phyloP scores from a whole-genome alignment of 306 rosid genomes.

The Abrus precatorius region DNA sequence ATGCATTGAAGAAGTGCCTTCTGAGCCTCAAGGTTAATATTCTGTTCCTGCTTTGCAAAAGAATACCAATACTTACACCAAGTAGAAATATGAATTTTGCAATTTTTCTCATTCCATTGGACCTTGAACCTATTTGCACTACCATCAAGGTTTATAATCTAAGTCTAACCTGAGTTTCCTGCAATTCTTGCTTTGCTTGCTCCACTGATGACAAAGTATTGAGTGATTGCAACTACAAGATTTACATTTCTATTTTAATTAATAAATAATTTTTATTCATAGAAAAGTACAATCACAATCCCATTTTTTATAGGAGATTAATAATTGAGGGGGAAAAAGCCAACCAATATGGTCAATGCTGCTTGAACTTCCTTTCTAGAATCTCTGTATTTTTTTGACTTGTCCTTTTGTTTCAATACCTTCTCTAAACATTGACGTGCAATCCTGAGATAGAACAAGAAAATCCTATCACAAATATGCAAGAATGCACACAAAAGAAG shows the following conservation, averaged over 20 bases:
- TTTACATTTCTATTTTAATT: slow-evolving; percentile 33
- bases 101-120: slow-evolving; percentile 16
- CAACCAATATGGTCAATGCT: slow-evolving; percentile 75
- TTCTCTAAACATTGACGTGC: slow-evolving; percentile 60
- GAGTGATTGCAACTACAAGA: slow-evolving; percentile 79
- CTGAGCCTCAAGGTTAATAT: slow-evolving; percentile 57
- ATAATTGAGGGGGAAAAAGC: slow-evolving; percentile 40
- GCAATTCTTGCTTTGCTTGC: slow-evolving; percentile 64
- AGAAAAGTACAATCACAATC: slow-evolving; percentile 15
- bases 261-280: neutral
- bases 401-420: slow-evolving; percentile 56
- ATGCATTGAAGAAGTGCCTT: slow-evolving; percentile 68
- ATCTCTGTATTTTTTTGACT: slow-evolving; percentile 49
- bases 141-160: slow-evolving; percentile 38
- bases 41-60: slow-evolving; percentile 53
- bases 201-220: slow-evolving; percentile 72
- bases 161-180: slow-evolving; percentile 61
- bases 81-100: slow-evolving; percentile 35
- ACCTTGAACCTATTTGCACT: slow-evolving; percentile 4
- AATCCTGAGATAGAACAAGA: slow-evolving; percentile 64
- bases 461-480: slow-evolving; percentile 32
- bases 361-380: slow-evolving; percentile 60
- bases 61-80: slow-evolving; percentile 18
- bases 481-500: slow-evolving; percentile 29
- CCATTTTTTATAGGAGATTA: slow-evolving; percentile 24